phyloP scores from a whole-genome alignment of 176 grass and related monocot genomes.

The Avena eriantha region DNA sequence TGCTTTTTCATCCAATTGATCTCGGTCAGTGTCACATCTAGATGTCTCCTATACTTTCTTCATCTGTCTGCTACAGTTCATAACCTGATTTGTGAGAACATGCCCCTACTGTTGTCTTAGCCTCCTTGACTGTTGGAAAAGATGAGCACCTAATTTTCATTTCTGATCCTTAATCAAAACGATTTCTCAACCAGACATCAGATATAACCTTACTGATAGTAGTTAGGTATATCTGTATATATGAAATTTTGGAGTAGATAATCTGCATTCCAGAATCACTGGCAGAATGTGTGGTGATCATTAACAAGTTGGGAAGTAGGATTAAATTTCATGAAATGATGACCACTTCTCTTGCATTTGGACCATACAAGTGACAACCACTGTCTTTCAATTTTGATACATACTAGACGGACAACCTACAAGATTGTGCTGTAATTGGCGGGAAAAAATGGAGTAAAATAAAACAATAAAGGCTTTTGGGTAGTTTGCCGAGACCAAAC shows the following conservation, averaged over 20 bases:
- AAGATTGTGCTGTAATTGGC: not conserved
- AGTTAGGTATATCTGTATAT: not conserved
- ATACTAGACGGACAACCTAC: not conserved
- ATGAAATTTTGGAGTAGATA: not conserved
- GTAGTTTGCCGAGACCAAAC: not conserved
- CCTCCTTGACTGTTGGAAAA: not conserved
- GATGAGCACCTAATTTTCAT: not conserved
- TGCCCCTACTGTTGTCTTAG: not conserved
- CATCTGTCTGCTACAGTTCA: not conserved
- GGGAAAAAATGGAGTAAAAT: not conserved
- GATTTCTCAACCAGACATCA: not conserved
- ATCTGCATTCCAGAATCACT: not conserved
- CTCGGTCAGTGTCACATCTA: conserved; percentile 59
- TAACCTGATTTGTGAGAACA: conserved; percentile 1
- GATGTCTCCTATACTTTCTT: not conserved
- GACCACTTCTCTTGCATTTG: not conserved
- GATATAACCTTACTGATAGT: conserved; percentile 24
- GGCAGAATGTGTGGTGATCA: not conserved
- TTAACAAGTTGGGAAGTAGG: not conserved
- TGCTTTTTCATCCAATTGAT: conserved; percentile 86
- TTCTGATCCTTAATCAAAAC: not conserved
- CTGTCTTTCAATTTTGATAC: not conserved
- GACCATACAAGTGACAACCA: not conserved
- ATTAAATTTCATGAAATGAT: not conserved
- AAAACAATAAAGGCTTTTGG: not conserved